Conservation (phyloP, 768 basidiomycete genomes). For the Calocybe cyanea region DNA sequence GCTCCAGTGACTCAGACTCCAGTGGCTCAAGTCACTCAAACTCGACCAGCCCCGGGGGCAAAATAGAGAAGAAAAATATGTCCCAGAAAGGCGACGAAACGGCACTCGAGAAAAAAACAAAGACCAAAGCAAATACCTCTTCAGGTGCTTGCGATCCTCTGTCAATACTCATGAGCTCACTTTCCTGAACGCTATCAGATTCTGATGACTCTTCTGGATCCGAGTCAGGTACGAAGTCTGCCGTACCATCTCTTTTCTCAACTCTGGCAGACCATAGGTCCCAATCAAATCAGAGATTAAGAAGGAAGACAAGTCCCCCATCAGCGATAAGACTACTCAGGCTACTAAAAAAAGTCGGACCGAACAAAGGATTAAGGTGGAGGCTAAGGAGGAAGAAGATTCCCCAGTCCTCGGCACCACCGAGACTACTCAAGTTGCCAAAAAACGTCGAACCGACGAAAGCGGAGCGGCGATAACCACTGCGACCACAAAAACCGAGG, state of each 20-base stretch:
- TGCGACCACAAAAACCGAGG: slow-evolving; percentile 27
- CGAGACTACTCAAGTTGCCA: slow-evolving; percentile 37
- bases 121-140: slow-evolving; percentile 5
- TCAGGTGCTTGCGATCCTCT: neutral
- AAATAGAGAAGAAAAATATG: neutral
- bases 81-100: neutral
- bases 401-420: slow-evolving; percentile 3
- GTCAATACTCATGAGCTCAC: neutral
- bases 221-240: slow-evolving; percentile 22
- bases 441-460: slow-evolving; percentile 59
- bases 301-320: neutral
- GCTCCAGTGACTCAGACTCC: slow-evolving; percentile 27
- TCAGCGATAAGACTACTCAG: no score
- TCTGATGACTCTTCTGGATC: slow-evolving; percentile 25
- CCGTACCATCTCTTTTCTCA: no score
- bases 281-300: slow-evolving; percentile 23
- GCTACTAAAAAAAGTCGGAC: no score
- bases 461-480: slow-evolving; percentile 47
- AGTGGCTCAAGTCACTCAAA: slow-evolving; percentile 16
- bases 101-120: neutral
- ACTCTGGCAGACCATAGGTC: slow-evolving; percentile 30
- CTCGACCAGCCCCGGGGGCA: neutral
- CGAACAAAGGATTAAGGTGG: slow-evolving; percentile 6
- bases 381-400: slow-evolving; percentile 4
- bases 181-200: slow-evolving; percentile 7